Base-by-base conservation (phyloP, 2,329 filamentous ascomycete genomes). In the Aspergillus latus region DNA sequence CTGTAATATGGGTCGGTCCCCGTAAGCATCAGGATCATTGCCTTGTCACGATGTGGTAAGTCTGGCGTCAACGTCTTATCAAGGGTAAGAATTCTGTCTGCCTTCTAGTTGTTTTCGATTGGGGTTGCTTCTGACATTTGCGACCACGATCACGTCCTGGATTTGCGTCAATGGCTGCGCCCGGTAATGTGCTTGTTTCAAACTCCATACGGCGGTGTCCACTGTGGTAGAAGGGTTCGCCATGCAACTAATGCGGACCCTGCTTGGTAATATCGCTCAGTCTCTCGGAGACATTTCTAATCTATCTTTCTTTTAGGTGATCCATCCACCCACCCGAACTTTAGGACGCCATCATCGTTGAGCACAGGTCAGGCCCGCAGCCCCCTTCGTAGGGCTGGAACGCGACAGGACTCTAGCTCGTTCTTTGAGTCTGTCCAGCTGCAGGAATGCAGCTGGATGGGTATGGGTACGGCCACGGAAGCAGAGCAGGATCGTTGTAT, bases 11-110 rank as follows among this genome's bases (percentile, higher is more conserved):
- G 15, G 44, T 47, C 37, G 47, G 28, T 32, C 37, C 13, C 9
- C 11, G 44, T 36, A 34, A 47, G 28, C 28, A 47, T 47, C 44
- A 34, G 34, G 29, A 48, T 11, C 9, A 21, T 5, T 36, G 34
- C 34, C 37, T 16, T 29, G 34, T 52, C 49, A 52, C 32, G 39
- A 45, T 52, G 49, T 52, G 49, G 30, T 52, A 45, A 52, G 11
- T 28, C 40, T 45, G 40, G 30, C 49, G 49, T 52, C 49, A 52
- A 16, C 36, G 1, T 44, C 8, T 44, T 44, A 16, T 46, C 21
- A 45, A 6, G 5, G 11, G 6, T n/a, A 42, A 21, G 34, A 37
- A 37, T 5, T 37, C 9, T 21, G 34, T 11, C 34, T 34, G 30
- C 30, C 30, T 34, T 37, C 34, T 37, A 13, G 4, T 7, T 6